A percentile compares a stretch with the other conserved stretches of the same genome.
phyloP scores from a whole-genome alignment of 305 asterid genomes.

The Caryopteris hybrid region DNA sequence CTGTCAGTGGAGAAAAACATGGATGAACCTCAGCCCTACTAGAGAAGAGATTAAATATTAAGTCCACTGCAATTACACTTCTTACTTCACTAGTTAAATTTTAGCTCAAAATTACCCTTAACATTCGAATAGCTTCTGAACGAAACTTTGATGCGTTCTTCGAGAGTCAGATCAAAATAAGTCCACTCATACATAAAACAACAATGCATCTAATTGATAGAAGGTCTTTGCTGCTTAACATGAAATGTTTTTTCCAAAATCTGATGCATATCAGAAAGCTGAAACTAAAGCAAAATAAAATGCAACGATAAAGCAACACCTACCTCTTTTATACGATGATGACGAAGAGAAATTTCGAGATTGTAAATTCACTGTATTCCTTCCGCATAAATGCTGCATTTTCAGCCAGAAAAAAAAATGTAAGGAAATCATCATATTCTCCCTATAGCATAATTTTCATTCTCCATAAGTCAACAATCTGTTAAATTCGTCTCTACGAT shows the following conservation, averaged over 20 bases:
- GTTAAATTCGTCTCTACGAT: neutral
- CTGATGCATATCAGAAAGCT: neutral
- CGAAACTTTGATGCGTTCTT: neutral
- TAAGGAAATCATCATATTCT: neutral
- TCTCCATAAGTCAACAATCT: neutral
- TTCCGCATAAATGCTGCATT: conserved; percentile 42
- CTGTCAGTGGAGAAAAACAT: neutral
- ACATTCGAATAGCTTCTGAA: neutral
- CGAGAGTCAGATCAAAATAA: neutral
- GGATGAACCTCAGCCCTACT: neutral
- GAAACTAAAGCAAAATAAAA: neutral
- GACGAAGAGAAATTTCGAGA: conserved; percentile 41
- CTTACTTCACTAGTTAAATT: neutral
- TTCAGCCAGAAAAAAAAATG: conserved; percentile 13
- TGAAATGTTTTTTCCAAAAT: neutral
- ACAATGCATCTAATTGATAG: neutral
- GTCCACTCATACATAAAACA: neutral
- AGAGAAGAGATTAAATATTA: neutral
- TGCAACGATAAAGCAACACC: neutral
- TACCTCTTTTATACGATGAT: conserved; percentile 32
- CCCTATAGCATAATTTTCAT: neutral
- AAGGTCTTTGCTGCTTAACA: neutral
- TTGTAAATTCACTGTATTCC: conserved; percentile 27
- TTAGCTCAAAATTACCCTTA: neutral
- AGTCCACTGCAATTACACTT: neutral